Evolutionary conservation across 352 stramenopile species (phyloP).

Genomic region (Phytophthora ohioensis): DNA sequence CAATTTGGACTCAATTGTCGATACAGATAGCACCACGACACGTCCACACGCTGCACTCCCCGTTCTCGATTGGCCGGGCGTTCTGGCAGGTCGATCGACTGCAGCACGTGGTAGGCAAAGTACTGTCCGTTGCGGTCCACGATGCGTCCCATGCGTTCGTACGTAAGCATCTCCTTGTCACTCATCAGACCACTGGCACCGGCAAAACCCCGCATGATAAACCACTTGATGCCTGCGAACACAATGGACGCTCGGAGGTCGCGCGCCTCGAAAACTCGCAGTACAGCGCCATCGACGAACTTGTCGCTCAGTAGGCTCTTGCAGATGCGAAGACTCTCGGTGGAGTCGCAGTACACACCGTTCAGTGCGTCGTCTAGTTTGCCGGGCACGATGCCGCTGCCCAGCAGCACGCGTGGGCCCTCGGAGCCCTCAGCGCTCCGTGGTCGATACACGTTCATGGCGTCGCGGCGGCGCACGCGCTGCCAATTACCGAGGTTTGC

Average conservation of each 20-base stretch:
- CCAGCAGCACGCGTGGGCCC: conserved; percentile 45
- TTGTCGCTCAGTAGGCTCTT: conserved; percentile 60
- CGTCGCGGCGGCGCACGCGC: conserved; percentile 56
- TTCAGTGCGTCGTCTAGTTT: conserved; percentile 58
- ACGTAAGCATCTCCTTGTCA: conserved; percentile 63
- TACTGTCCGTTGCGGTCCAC: conserved; percentile 54
- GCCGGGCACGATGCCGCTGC: conserved; percentile 60
- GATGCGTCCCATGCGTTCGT: conserved; percentile 72
- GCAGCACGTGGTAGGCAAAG: conserved; percentile 68
- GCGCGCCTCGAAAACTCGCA: conserved; percentile 61
- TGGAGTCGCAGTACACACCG: conserved; percentile 64
- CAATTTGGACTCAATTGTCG: conserved; percentile 58
- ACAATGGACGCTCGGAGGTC: conserved; percentile 55
- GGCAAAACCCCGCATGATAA: conserved; percentile 48
- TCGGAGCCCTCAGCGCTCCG: conserved; percentile 14
- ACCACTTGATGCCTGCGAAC: conserved; percentile 74
- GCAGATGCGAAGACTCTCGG: conserved; percentile 59
- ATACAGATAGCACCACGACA: conserved; percentile 70
- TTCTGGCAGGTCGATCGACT: conserved; percentile 65
- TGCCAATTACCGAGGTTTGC: conserved; percentile 49
- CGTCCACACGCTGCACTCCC: conserved; percentile 43
- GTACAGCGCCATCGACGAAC: conserved; percentile 61
- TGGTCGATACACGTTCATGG: conserved; percentile 56
- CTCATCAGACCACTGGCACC: conserved; percentile 45
- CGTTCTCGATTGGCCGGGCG: conserved; percentile 49